A percentile compares a stretch with the other conserved stretches of the same genome.
These are phyloP conservation scores for Torulaspora pretoriensis DNA, from an alignment of 1,139 yeast species.

Conservation along the genomic window DNA sequence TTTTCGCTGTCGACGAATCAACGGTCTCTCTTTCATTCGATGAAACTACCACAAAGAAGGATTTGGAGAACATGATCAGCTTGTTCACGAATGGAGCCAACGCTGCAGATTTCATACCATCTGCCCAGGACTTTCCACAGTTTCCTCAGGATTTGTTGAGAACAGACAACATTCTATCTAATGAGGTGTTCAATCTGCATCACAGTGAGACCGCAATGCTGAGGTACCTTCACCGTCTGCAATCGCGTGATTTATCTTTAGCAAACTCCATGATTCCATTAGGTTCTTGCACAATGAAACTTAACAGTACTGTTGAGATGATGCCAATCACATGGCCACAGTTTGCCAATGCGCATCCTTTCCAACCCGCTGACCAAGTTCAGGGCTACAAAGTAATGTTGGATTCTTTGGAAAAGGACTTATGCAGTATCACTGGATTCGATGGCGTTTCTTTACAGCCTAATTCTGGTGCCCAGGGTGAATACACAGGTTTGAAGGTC, in stretches of 20 bases:
- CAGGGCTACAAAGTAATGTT: constrained; percentile 75
- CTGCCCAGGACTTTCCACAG: constrained; percentile 41
- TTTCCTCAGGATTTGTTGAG: constrained; percentile 56
- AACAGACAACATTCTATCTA: constrained; percentile 58
- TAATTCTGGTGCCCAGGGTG: constrained; percentile 98
- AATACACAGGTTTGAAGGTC: constrained; percentile 87
- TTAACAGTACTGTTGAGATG: constrained; percentile 94
- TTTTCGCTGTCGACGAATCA: constrained; percentile 60
- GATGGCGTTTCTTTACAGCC: constrained; percentile 92
- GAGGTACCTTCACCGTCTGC: constrained; percentile 81
- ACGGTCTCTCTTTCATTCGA: constrained; percentile 76
- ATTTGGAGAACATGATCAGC: constrained; percentile 53
- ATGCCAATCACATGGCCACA: constrained; percentile 93
- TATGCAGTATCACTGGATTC: constrained; percentile 93
- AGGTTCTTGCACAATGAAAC: constrained; percentile 97
- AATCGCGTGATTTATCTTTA: constrained; percentile 82
- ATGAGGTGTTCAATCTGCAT: constrained; percentile 78
- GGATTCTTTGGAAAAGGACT: constrained; percentile 72
- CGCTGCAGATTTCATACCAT: constrained; percentile 26
- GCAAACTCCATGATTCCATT: constrained; percentile 97
- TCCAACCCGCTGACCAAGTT: constrained; percentile 85
- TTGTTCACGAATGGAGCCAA: constrained; percentile 48
- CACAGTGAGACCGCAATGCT: constrained; percentile 94
- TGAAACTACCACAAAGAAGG: constrained; percentile 71
- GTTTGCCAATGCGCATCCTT: constrained; percentile 83